A percentile compares a stretch with the other conserved stretches of the same genome.
These are phyloP conservation scores for Russula dissimulans DNA, from an alignment of 768 basidiomycete genomes.

Conservation along the genomic window DNA sequence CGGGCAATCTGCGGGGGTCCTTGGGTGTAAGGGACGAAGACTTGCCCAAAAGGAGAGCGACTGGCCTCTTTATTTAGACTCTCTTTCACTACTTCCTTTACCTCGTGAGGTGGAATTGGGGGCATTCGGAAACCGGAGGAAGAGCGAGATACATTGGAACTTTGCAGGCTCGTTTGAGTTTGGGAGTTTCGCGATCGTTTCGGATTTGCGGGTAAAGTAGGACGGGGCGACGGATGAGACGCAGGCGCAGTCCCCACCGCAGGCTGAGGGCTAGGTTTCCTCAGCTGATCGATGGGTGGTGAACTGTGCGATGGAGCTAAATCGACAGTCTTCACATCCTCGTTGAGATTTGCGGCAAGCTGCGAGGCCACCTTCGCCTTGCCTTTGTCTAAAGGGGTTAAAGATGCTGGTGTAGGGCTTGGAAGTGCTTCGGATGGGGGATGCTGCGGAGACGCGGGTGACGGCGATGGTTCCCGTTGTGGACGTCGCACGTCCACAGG, in stretches of 20 bases:
- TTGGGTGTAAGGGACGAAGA: background rate
- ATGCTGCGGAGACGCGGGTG: slow-evolving; percentile 5
- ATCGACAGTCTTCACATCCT: slow-evolving; percentile 14
- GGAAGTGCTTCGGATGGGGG: background rate
- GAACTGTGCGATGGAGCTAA: slow-evolving; percentile 1
- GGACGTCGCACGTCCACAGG: background rate
- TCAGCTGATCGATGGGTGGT: slow-evolving; percentile 2
- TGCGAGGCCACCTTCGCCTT: slow-evolving; percentile 11
- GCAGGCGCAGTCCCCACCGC: background rate
- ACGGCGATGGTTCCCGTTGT: background rate
- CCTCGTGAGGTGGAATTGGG: slow-evolving; percentile 4
- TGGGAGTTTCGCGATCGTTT: slow-evolving; percentile 7
- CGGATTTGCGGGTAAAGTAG: background rate
- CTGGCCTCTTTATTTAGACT: slow-evolving; percentile 11
- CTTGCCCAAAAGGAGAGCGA: background rate
- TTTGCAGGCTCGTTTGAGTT: background rate
- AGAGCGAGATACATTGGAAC: slow-evolving; percentile 1
- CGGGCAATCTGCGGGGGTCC: slow-evolving; percentile 1
- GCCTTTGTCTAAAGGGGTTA: slow-evolving; percentile 8
- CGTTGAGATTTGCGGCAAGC: background rate
- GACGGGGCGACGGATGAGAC: background rate
- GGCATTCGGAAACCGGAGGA: slow-evolving; percentile 10
- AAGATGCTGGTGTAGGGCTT: background rate
- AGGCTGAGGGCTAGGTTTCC: slow-evolving; percentile 10
- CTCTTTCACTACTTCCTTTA: slow-evolving; percentile 13